Percentiles rank a stretch among this genome's conserved stretches.
These are phyloP conservation scores for Filobasidium wieringae DNA, from an alignment of 768 basidiomycete species.

Conservation along the genomic window DNA sequence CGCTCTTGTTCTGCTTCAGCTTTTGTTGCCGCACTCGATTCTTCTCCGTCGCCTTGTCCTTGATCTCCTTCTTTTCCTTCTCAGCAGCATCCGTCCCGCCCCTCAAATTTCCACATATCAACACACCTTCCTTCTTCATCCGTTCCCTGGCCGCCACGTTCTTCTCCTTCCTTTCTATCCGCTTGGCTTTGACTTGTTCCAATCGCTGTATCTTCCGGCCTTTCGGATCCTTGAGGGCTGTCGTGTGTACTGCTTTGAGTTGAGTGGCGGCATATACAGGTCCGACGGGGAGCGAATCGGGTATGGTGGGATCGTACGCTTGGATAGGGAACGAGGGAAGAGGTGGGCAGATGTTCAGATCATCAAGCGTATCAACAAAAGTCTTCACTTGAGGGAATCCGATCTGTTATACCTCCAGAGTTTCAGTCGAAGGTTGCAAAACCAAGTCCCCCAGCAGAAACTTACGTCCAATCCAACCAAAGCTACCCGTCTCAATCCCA, in stretches of 20 bases:
- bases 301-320: neutral
- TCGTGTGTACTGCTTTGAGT: constrained; percentile 14
- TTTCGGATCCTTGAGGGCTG: constrained; percentile 4
- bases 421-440: too few species aligned
- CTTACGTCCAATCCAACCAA: constrained; percentile 32
- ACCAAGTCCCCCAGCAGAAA: neutral
- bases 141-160: constrained; percentile 6
- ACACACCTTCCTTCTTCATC: constrained; percentile 20
- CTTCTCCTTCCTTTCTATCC: constrained; percentile 13
- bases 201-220: constrained; percentile 2
- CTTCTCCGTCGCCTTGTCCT: constrained; percentile 8
- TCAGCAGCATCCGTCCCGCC: constrained; percentile 23
- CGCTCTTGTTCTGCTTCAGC: constrained; percentile 7
- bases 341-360: neutral
- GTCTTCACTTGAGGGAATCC: constrained; percentile 24
- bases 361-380: constrained; percentile 23
- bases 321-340: constrained; percentile 13
- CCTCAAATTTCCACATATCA: constrained; percentile 25
- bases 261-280: constrained; percentile 3
- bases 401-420: too few species aligned
- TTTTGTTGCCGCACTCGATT: constrained; percentile 3
- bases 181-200: constrained; percentile 2
- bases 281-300: neutral
- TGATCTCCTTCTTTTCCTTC: constrained; percentile 18
- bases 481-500: constrained; percentile 31